phyloP scores from a whole-genome alignment of 2,329 filamentous ascomycete species.

The Aspergillus thermomutatus region DNA sequence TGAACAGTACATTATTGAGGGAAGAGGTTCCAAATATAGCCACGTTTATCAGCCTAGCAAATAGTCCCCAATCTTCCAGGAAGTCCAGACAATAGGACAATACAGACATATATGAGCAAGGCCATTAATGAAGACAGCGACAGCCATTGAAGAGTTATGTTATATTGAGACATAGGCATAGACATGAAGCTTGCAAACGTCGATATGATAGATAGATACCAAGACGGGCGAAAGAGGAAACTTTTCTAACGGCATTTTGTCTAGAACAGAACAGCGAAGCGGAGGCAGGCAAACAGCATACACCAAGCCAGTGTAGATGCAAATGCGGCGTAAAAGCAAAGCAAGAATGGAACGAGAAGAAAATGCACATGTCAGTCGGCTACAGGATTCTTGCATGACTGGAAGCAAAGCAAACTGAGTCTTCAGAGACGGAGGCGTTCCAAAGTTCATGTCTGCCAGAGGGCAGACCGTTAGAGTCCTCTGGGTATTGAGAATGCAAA shows the following conservation, averaged over 20 bases:
- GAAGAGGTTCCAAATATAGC: background rate
- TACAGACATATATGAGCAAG: background rate
- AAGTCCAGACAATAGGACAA: background rate
- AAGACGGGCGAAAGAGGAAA: constrained; percentile 6
- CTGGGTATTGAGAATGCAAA: constrained; percentile 26
- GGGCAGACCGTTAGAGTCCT: constrained; percentile 15
- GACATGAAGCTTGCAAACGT: background rate
- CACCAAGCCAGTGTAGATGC: constrained; percentile 26
- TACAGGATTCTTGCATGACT: background rate
- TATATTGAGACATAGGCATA: constrained; percentile 8
- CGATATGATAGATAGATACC: background rate
- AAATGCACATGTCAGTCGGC: background rate
- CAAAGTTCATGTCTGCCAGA: background rate
- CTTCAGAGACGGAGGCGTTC: background rate
- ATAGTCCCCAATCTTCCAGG: background rate
- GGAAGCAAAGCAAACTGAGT: constrained; percentile 1
- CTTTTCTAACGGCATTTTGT: constrained; percentile 26
- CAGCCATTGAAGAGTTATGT: constrained; percentile 2
- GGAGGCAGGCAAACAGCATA: constrained; percentile 13
- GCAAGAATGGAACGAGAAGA: constrained; percentile 13
- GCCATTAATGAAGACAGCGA: constrained; percentile 1
- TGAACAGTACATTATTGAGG: background rate
- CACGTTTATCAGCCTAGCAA: background rate
- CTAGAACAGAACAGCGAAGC: constrained; percentile 24
- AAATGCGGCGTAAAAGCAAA: constrained; percentile 10